These are phyloP conservation scores for Poa pratensis DNA, from an alignment of 176 grass and related monocot genomes.

Conservation along the genomic window DNA sequence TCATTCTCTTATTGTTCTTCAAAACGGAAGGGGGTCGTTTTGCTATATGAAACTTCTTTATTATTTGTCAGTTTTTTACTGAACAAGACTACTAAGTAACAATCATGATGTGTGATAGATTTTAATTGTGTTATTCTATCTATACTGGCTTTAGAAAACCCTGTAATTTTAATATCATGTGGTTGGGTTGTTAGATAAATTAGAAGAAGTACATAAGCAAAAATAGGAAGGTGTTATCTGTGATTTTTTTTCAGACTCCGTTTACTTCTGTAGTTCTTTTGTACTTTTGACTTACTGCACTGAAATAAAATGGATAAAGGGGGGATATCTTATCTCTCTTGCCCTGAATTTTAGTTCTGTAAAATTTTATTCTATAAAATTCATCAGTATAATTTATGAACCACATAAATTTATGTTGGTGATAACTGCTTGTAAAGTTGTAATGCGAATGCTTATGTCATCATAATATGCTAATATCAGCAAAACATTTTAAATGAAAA, in stretches of 20 bases:
- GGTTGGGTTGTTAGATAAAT: background rate
- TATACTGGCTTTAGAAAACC: conserved; percentile 26
- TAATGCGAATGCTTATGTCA: conserved; percentile 8
- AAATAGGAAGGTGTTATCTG: background rate
- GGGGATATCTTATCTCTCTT: background rate
- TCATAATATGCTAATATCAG: conserved; percentile 19
- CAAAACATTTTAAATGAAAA: conserved; percentile 22
- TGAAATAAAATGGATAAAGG: background rate
- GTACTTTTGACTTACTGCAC: background rate
- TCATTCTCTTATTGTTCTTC: conserved; percentile 30
- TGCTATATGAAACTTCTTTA: conserved; percentile 7
- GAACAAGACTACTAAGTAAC: background rate
- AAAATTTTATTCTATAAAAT: background rate
- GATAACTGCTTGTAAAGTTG: conserved; percentile 12
- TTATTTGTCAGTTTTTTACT: background rate
- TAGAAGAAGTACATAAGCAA: background rate
- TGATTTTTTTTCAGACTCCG: background rate
- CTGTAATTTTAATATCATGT: background rate
- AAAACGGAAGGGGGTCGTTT: background rate
- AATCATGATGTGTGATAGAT: background rate
- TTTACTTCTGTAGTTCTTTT: background rate
- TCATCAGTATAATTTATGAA: background rate
- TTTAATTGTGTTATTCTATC: background rate
- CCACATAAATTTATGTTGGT: conserved; percentile 7
- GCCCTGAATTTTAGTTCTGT: background rate